Evolutionary conservation across 352 stramenopile species (phyloP).

Genomic region (Pythium dissimile): DNA sequence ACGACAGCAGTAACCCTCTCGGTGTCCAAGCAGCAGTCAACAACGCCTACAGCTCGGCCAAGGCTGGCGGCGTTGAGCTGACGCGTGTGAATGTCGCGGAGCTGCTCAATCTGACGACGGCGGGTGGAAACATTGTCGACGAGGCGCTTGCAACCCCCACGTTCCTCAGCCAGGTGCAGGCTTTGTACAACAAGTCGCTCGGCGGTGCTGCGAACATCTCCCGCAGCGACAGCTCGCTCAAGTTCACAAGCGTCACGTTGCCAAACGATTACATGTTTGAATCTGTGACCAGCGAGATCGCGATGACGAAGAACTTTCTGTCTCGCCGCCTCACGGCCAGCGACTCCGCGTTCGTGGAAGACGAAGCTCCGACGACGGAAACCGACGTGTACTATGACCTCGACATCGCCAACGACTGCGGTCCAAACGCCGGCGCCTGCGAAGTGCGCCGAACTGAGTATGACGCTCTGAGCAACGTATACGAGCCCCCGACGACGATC

Average conservation of each 20-base stretch:
- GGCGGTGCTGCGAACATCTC: constrained; percentile 9
- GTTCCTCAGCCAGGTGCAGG: constrained; percentile 3
- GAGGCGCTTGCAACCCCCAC: background rate
- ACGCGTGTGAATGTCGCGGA: constrained; percentile 6
- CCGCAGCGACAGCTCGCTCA: constrained; percentile 7
- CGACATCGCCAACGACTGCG: constrained; percentile 16
- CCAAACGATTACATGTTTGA: constrained; percentile 9
- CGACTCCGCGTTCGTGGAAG: constrained; percentile 1
- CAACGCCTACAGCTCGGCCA: background rate
- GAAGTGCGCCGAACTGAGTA: constrained; percentile 11
- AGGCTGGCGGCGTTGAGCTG: background rate
- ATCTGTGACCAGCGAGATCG: constrained; percentile 15
- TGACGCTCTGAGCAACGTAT: constrained; percentile 5
- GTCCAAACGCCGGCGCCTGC: constrained; percentile 8
- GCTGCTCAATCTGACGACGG: constrained; percentile 2
- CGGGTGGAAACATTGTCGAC: background rate
- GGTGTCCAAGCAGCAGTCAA: background rate
- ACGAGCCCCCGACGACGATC: constrained; percentile 8
- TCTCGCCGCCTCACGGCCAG: constrained; percentile 3
- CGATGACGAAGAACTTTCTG: background rate
- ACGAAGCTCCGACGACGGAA: background rate
- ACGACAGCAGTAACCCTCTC: constrained; percentile 6
- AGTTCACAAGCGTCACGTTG: constrained; percentile 8
- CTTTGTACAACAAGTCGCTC: constrained; percentile 14
- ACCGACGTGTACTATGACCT: constrained; percentile 20